phyloP scores from a whole-genome alignment of 495 filamentous ascomycete genomes.

The Podospora didyma region DNA sequence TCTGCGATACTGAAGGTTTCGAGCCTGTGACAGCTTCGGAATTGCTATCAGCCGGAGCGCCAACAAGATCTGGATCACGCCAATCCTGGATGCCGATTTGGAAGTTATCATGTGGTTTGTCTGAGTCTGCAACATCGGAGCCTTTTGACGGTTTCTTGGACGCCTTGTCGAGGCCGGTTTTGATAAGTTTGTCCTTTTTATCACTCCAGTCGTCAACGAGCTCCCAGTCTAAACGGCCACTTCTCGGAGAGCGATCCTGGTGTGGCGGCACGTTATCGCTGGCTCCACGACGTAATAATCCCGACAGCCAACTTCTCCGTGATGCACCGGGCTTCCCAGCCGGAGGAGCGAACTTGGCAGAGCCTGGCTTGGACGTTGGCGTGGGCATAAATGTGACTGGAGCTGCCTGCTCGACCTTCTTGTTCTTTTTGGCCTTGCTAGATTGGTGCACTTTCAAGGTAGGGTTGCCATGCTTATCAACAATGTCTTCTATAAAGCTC shows the following conservation, averaged over 20 bases:
- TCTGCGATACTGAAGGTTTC: slow-evolving; percentile 30
- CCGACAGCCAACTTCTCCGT: slow-evolving; percentile 51
- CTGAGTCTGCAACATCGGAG: slow-evolving; percentile 13
- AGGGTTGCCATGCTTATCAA: slow-evolving; percentile 51
- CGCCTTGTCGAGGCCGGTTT: slow-evolving; percentile 30
- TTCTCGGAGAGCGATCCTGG: slow-evolving; percentile 70
- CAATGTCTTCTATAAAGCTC: slow-evolving; percentile 49
- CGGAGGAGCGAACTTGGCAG: slow-evolving; percentile 4
- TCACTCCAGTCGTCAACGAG: slow-evolving; percentile 65
- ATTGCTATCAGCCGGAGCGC: slow-evolving; percentile 18
- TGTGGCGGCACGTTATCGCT: slow-evolving; percentile 36
- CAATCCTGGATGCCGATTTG: slow-evolving; percentile 92
- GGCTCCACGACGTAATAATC: slow-evolving; percentile 48
- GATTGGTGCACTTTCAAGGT: slow-evolving; percentile 45
- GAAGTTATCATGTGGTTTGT: slow-evolving; percentile 58
- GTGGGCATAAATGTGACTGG: slow-evolving; percentile 12
- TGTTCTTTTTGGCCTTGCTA: slow-evolving; percentile 37
- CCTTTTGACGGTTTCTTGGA: slow-evolving; percentile 23
- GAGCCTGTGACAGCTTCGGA: slow-evolving; percentile 23
- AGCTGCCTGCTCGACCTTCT: slow-evolving; percentile 30
- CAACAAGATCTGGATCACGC: slow-evolving; percentile 78
- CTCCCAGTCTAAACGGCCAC: slow-evolving; percentile 79
- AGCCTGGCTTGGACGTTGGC: background rate
- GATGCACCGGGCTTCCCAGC: slow-evolving; percentile 4
- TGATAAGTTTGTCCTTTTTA: slow-evolving; percentile 37